phyloP scores from a whole-genome alignment of 352 stramenopile species.

The Phytophthora meadii region DNA sequence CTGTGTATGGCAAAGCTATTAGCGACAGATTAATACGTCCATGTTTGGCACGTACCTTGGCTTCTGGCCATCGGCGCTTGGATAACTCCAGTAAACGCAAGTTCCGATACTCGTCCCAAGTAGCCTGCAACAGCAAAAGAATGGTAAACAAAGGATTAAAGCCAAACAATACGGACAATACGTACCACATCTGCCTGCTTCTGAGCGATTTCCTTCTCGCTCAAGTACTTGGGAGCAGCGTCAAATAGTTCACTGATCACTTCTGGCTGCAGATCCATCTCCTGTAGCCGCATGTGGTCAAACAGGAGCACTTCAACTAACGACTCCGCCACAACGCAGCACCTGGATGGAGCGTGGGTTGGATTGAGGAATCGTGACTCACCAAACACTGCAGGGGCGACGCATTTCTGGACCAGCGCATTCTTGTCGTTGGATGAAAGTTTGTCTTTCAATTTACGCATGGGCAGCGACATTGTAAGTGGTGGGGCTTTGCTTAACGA shows the following conservation, averaged over 20 bases:
- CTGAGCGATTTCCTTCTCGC: constrained; percentile 58
- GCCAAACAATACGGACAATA: background rate
- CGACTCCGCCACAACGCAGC: constrained; percentile 68
- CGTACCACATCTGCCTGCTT: constrained; percentile 47
- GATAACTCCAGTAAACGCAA: constrained; percentile 70
- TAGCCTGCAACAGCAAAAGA: constrained; percentile 41
- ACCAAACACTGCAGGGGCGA: constrained; percentile 66
- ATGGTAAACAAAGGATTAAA: background rate
- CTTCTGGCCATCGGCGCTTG: constrained; percentile 71
- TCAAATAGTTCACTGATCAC: constrained; percentile 63
- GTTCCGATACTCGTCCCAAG: constrained; percentile 76
- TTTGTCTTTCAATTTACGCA: constrained; percentile 29
- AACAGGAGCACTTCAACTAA: constrained; percentile 79
- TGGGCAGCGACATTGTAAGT: constrained; percentile 19
- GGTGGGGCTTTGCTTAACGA: constrained; percentile 1
- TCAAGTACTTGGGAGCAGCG: constrained; percentile 61
- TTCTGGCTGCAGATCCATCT: constrained; percentile 74
- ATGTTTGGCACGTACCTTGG: constrained; percentile 43
- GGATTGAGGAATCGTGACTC: constrained; percentile 66
- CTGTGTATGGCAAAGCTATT: constrained; percentile 27
- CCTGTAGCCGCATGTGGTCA: constrained; percentile 75
- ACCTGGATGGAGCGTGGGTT: constrained; percentile 59
- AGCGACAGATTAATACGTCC: background rate
- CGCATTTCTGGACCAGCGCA: constrained; percentile 51
- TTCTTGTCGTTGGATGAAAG: constrained; percentile 47